Evolutionary conservation across 169 alveolate species (phyloP), one percentile per base, ranked within the genome.

Genomic region (Perkinsus marinus): DNA sequence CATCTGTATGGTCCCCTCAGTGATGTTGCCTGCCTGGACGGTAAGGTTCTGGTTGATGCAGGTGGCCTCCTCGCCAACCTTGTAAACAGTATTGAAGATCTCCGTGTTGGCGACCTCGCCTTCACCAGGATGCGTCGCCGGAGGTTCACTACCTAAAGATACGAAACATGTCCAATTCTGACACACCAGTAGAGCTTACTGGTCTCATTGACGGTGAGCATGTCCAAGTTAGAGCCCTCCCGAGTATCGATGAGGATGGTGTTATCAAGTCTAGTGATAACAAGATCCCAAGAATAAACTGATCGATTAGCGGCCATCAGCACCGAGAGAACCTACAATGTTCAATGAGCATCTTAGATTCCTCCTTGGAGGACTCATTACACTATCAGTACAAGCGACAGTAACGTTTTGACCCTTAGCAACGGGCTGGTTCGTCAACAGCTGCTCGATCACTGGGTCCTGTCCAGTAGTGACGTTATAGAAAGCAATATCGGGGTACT

Each of bases 301-400:
- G 98, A 96, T 39, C 96, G 96, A 0, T 96, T 96, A 68, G 97
- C 97, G 13, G 98, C 95, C 96, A 96, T 96, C 68, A 96, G 93
- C 92, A 96, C 96, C 34, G 97, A 90, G 43, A 96, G 90, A 19
- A 96, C 94, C 92, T 96, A 57, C 0, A 26, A 57, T 43, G 68
- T 10, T 43, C 36, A 57, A 13, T 0, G 79, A 13, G 34, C 79
- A 26, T 57, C 79, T 57, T 7, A 57, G 26, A 57, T 30, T 19
- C 34, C 26, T 16, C 79, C 79, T 26, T 19, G 26, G 3, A 2
- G 37, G 36, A 57, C 5, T 30, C 34, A 13, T 26, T 57, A 57
- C 79, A 30, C 79, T 57, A 30, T 57, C 79, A 13, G 79, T 57
- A 30, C 79, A 57, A 26, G 79, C 79, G 30, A 57, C 79, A 57